These are phyloP conservation scores for Wickerhamomyces kurtzmanii DNA, from an alignment of 805 yeast species.

Conservation along the genomic window DNA sequence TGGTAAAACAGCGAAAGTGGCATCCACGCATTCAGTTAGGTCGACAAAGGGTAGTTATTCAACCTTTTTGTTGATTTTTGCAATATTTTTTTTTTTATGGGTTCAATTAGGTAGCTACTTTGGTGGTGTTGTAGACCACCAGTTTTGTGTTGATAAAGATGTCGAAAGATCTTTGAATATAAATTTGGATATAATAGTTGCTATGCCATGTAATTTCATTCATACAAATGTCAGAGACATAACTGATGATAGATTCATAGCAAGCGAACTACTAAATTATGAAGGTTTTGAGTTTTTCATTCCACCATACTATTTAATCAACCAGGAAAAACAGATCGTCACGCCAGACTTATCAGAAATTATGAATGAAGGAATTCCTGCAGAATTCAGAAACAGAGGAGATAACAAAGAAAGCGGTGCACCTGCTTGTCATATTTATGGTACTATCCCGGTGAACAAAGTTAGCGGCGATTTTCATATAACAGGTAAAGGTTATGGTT, in stretches of 20 bases:
- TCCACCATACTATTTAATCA: constrained; percentile 38
- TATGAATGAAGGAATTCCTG: constrained; percentile 54
- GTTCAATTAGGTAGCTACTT: constrained; percentile 76
- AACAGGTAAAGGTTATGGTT: constrained; percentile 67
- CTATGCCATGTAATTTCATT: constrained; percentile 73
- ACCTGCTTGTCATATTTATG: constrained; percentile 80
- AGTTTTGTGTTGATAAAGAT: constrained; percentile 61
- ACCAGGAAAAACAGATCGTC: constrained; percentile 32
- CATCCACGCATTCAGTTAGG: constrained; percentile 60
- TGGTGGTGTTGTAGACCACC: constrained; percentile 74
- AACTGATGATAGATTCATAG: constrained; percentile 70
- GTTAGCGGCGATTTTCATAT: constrained; percentile 83
- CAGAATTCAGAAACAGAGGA: constrained; percentile 43
- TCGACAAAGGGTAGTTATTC: constrained; percentile 73
- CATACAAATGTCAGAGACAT: constrained; percentile 71
- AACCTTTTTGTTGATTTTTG: constrained; percentile 52
- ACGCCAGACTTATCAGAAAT: constrained; percentile 63
- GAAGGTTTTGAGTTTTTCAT: constrained; percentile 53
- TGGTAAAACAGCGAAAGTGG: constrained; percentile 44
- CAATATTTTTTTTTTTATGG: constrained; percentile 65
- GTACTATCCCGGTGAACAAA: constrained; percentile 74
- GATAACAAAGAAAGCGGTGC: constrained; percentile 36
- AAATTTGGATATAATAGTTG: constrained; percentile 72
- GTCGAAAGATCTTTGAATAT: constrained; percentile 51
- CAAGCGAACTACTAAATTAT: constrained; percentile 63